These are phyloP conservation scores for Uromyces viciae-fabae DNA, from an alignment of 1,284 basidiomycete species.

Conservation along the genomic window DNA sequence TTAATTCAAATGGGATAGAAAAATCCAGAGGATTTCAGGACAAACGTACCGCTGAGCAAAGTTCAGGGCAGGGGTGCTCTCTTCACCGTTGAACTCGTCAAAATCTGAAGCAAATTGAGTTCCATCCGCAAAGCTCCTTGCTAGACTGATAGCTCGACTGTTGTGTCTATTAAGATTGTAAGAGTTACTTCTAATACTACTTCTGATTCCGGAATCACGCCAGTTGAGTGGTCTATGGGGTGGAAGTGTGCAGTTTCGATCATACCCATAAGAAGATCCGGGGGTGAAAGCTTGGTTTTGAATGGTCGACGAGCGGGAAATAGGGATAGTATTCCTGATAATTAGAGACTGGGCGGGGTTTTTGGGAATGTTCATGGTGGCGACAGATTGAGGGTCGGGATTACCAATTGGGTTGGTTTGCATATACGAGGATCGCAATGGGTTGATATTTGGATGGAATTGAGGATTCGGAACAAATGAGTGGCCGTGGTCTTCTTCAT, in stretches of 20 bases:
- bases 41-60: slow-evolving; percentile 66
- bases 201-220: background rate
- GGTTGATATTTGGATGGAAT: background rate
- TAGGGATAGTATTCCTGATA: slow-evolving; percentile 5
- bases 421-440: slow-evolving; percentile 51
- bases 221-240: slow-evolving; percentile 8
- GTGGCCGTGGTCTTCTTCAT: slow-evolving; percentile 42
- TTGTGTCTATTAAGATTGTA: slow-evolving; percentile 12
- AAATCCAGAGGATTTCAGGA: background rate
- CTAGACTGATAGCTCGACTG: slow-evolving; percentile 40
- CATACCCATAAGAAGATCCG: slow-evolving; percentile 45
- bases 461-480: background rate
- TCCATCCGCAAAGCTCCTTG: slow-evolving; percentile 36
- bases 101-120: slow-evolving; percentile 36
- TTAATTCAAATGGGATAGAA: background rate
- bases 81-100: slow-evolving; percentile 21
- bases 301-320: slow-evolving; percentile 34
- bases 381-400: background rate
- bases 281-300: slow-evolving; percentile 46
- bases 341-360: slow-evolving; percentile 1
- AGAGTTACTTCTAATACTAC: slow-evolving; percentile 27
- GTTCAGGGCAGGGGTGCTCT: slow-evolving; percentile 56
- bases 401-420: slow-evolving; percentile 40
- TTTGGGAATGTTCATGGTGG: background rate
- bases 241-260: slow-evolving; percentile 13